Conservation (phyloP, 306 rosid genomes). For the Gastrolobium villosum region DNA sequence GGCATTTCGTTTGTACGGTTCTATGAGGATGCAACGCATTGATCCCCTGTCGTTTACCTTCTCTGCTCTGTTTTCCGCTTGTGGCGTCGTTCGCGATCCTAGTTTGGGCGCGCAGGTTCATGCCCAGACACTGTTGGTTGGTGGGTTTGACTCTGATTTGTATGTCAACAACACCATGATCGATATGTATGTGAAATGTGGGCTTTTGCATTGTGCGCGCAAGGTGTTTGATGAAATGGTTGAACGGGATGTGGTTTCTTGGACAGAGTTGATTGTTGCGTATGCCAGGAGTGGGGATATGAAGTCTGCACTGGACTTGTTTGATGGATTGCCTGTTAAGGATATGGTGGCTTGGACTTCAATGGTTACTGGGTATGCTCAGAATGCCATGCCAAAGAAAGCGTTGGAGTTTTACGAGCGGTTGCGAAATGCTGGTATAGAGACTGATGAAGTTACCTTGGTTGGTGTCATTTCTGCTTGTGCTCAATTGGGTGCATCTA, state of each 20-base stretch:
- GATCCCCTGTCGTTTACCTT: constrained; percentile 80
- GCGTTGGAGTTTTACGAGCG: constrained; percentile 67
- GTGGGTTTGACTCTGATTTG: constrained; percentile 78
- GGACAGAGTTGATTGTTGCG: constrained; percentile 83
- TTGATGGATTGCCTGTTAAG: constrained; percentile 66
- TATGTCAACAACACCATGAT: constrained; percentile 75
- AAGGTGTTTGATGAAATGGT: constrained; percentile 86
- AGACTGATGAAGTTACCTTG: constrained; percentile 71
- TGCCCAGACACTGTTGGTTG: constrained; percentile 71
- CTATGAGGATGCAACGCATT: constrained; percentile 60
- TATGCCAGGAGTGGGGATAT: constrained; percentile 70
- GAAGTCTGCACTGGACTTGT: constrained; percentile 68
- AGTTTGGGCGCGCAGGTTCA: constrained; percentile 73
- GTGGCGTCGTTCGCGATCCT: constrained; percentile 46
- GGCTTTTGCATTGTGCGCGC: constrained; percentile 59
- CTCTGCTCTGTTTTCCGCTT: constrained; percentile 76
- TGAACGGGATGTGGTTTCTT: constrained; percentile 77
- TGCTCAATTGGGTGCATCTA: constrained; percentile 72
- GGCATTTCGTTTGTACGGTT: constrained; percentile 56
- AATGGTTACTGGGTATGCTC: constrained; percentile 81
- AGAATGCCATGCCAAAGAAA: constrained; percentile 73
- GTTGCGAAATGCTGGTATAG: constrained; percentile 58
- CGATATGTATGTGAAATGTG: constrained; percentile 79
- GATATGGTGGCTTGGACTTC: constrained; percentile 94
- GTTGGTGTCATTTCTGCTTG: constrained; percentile 85